These are phyloP conservation scores for Clavispora asparagi DNA, from an alignment of 805 yeast genomes.

Conservation along the genomic window DNA sequence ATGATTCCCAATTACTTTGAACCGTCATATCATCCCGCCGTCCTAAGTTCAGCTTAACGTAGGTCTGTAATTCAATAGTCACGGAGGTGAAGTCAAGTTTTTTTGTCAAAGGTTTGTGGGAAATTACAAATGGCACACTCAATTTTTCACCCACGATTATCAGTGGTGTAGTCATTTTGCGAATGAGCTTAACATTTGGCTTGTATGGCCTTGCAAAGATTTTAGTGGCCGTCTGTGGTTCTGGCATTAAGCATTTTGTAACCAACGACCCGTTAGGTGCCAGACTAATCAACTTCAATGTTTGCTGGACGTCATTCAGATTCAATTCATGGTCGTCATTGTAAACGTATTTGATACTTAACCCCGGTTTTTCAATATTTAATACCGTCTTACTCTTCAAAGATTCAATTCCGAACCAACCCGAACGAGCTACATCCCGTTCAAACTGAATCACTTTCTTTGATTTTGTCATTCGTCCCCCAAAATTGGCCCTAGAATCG, in stretches of 20 bases:
- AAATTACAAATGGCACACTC: slow-evolving; percentile 15
- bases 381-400: not conserved
- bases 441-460: not conserved
- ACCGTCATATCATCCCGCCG: slow-evolving; percentile 15
- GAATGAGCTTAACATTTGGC: slow-evolving; percentile 19
- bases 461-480: not conserved
- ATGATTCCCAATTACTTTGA: slow-evolving; percentile 27
- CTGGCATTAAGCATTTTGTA: slow-evolving; percentile 2
- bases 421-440: not conserved
- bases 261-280: not conserved
- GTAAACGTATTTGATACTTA: not conserved
- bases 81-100: slow-evolving; percentile 17
- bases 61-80: slow-evolving; percentile 17
- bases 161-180: slow-evolving; percentile 7
- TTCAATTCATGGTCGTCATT: not conserved
- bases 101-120: slow-evolving; percentile 12
- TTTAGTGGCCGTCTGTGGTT: slow-evolving; percentile 5
- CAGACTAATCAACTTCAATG: not conserved
- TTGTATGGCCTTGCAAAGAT: slow-evolving; percentile 14
- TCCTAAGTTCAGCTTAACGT: slow-evolving; percentile 8
- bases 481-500: not conserved
- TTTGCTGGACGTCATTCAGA: not conserved
- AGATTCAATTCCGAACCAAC: not conserved
- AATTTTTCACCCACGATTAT: slow-evolving; percentile 30
- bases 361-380: not conserved